A percentile compares a stretch with the other conserved stretches of the same genome.
These are phyloP conservation scores for Vitis hybrid DNA, from an alignment of 177 flowering plant species.

Conservation along the genomic window DNA sequence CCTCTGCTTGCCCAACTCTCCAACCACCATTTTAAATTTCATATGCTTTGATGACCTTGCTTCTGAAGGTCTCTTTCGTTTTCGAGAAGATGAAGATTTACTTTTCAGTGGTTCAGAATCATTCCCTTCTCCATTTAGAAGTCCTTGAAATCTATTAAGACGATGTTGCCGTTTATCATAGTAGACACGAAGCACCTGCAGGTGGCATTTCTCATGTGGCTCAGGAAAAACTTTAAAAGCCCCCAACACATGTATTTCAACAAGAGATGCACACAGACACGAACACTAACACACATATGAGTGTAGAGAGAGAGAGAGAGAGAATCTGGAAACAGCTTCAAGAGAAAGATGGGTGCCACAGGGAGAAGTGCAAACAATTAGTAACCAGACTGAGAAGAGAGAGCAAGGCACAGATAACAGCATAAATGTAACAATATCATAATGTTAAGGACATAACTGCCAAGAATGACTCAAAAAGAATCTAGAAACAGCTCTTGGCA, in stretches of 20 bases:
- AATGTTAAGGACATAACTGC: neutral
- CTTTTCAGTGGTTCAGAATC: conserved; percentile 20
- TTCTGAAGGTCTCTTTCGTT: conserved; percentile 41
- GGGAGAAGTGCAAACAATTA: neutral
- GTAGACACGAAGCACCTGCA: conserved; percentile 85
- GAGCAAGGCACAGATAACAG: no score
- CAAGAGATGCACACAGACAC: neutral
- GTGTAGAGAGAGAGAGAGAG: neutral
- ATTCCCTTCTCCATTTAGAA: conserved; percentile 14
- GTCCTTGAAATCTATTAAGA: conserved; percentile 32
- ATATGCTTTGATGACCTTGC: conserved; percentile 24
- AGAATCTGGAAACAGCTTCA: no score
- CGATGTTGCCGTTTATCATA: conserved; percentile 54
- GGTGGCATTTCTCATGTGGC: neutral
- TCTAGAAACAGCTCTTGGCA: neutral
- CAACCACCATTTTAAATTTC: conserved; percentile 9
- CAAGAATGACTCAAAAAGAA: neutral
- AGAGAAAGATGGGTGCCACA: neutral
- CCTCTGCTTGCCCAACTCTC: conserved; percentile 17
- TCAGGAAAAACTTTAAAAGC: neutral
- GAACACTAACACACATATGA: neutral
- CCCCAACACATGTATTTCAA: neutral
- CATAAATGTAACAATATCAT: no score
- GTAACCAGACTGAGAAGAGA: neutral
- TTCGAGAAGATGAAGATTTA: conserved; percentile 29